Evolutionary conservation across 2,329 filamentous ascomycete genomes (phyloP), one percentile per base, ranked within the genome.

Genomic region (Alternaria atra): DNA sequence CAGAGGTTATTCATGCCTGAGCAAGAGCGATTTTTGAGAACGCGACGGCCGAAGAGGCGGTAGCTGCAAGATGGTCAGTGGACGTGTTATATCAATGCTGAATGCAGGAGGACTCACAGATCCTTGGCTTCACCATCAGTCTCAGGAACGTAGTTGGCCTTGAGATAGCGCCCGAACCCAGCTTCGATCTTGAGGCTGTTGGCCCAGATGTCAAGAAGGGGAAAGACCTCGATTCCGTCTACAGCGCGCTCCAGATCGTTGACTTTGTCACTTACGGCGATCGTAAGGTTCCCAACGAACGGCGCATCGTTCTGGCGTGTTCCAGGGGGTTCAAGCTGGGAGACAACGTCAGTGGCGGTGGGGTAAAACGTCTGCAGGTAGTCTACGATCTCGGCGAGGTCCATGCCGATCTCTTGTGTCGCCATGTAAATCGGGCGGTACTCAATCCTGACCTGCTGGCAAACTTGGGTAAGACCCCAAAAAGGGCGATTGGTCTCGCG

Each of bases 41-140:
- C 70, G 9, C 55, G 61, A 25, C 71, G 67, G 6, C 74, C 74
- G 46, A 75, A 73, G 46, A 77, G 67, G 32, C 74, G 71, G 51
- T 76, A 75, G 1, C 71, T 74, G 29, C 4, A n/a, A 32, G 9
- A 40, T 8, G 9, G n/a, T 54, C 12, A 58, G 55, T 23, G n/a
- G 7, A 23, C 27, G 20, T 10, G 17, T 68, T 27, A 63, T 34
- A 5, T 47, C 15, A 15, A 44, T 34, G 32, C 23, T 4, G 37
- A 35, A 25, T 8, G 12, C 8, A 37, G 32, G 15, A 29, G 34
- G 1, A 67, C 71, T 65, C 58, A 73, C 71, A 77, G 54, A 42
- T 77, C 74, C 55, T 75, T 77, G 7, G 71, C 69, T 32, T 77
- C 73, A 2, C 71, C 72, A 40, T 77, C 73, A 6, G n/a, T n/a